Evolutionary conservation across 2,329 filamentous ascomycete species (phyloP), one percentile per base, ranked within the genome.

Genomic region (Ophiostoma novo-ulmi): DNA sequence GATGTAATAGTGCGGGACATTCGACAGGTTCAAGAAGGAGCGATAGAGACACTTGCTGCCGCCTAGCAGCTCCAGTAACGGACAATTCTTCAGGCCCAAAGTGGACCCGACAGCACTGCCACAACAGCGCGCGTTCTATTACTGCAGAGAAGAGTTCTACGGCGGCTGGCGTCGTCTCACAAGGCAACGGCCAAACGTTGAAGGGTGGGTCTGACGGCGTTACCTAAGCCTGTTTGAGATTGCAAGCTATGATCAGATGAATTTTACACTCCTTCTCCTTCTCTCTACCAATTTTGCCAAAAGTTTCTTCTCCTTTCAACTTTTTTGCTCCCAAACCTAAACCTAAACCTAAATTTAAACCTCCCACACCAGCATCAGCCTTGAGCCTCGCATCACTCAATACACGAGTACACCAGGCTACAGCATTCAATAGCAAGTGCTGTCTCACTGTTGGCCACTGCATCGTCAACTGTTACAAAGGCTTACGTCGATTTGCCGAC

Each of bases 1-100:
- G 58, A 63, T 63, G 58, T 63, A 63, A 63, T 63, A 20, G 14
- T 63, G 58, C 58, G 58, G 58, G 58, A 63, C 58, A 63, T 63
- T 35, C 58, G 58, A 26, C 14, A 63, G 44, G 7, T n/a, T 48
- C 44, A 48, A 26, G 58, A 31, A 63, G 26, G 58, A 63, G 13
- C 58, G 26, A 58, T 26, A 8, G 7, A 35, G 58, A 58, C 52
- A 26, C 10, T 26, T 31, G 58, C 26, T 35, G 58, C 58, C 26
- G n/a, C 22, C 22, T 31, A 61, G 55, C 55, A 31, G 22, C 55
- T 61, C 22, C 20, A 31, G 20, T 22, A n/a, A 31, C 31, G 31
- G n/a, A 4, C 22, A 26, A 31, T 58, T 58, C 52, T 35, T 35
- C 26, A 35, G 58, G 58, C 58, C 58, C 20, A 26, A 35, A 63